Conservation (phyloP, 345 rosid genomes). For the Eucalyptus pauciflora region DNA sequence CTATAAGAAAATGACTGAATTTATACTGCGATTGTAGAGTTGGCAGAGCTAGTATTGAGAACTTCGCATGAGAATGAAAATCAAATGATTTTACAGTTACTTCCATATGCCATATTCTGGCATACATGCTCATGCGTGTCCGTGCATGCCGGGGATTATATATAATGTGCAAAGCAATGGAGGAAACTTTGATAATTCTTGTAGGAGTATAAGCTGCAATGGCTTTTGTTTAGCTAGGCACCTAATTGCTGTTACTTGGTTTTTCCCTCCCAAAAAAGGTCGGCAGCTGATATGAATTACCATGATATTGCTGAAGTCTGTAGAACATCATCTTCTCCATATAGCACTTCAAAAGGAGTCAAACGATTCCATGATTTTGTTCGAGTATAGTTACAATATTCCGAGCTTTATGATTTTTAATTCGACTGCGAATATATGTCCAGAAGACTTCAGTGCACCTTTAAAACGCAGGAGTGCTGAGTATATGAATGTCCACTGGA, state of each 20-base stretch:
- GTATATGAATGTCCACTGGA: not conserved
- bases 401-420: not conserved
- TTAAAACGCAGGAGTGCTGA: not conserved
- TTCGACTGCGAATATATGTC: not conserved
- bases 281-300: not conserved
- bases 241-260: not conserved
- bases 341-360: not conserved
- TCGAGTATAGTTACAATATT: not conserved
- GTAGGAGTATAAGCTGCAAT: not conserved
- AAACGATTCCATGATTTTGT: not conserved
- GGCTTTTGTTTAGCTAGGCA: not conserved
- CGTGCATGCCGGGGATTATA: not conserved
- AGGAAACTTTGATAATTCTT: not conserved
- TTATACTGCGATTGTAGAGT: not conserved
- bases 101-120: not conserved
- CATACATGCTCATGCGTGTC: not conserved
- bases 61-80: not conserved
- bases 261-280: not conserved
- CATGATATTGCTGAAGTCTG: not conserved
- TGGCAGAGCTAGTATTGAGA: not conserved
- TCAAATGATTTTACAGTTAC: not conserved
- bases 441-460: not conserved
- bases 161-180: not conserved
- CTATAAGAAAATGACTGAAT: not conserved
- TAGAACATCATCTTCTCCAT: not conserved